Base-by-base conservation (phyloP, 176 grass and related monocot species). In the Elymus sibiricus region DNA sequence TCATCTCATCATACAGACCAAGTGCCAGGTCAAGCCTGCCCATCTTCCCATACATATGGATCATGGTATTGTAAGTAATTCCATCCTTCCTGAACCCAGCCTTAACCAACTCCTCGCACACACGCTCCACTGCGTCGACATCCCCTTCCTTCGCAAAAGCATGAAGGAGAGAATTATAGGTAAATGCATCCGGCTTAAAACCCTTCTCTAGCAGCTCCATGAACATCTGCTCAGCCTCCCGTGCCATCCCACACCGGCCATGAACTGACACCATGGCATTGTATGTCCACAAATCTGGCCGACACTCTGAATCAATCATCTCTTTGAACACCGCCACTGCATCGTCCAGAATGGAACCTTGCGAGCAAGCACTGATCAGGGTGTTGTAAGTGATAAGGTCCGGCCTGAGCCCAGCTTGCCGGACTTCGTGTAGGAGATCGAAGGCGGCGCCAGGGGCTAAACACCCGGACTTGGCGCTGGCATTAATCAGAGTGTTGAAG, bases 361-460 rank as follows among this genome's bases (percentile, higher is more conserved):
- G 86, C 1, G 93, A 92, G 86, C 90, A 98, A 11, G 93, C 91
- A 75, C 88, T 98, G 58, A 98, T 90, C 25, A 95, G 91, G 22
- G 96, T 98, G 80, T 98, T 98, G 75, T 98, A 98, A 29, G 93
- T 98, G 78, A 98, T 95, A 6, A 87, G 80, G 79, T 98, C 96
- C 3, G 93, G 96, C 84, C 91, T 92, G 9, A 98, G 77, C 62
- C 96, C 93, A 26, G 93, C 91, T 42, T 79, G 81, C 65, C 81
- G 86, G 42, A 95, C 93, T 49, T 98, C 84, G 15, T 17, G 64
- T 22, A 98, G 88, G 64, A 98, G 93, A 63, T 95, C 90, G 21
- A 92, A 66, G 13, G 96, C 90, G 4, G 82, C 84, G 12, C 93
- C 91, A 0, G 93, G 81, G n/a, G 79, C 31, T 21, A 92, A 88